Base-by-base conservation (phyloP, 2,329 filamentous ascomycete genomes). In the Stagonosporopsis tanaceti region DNA sequence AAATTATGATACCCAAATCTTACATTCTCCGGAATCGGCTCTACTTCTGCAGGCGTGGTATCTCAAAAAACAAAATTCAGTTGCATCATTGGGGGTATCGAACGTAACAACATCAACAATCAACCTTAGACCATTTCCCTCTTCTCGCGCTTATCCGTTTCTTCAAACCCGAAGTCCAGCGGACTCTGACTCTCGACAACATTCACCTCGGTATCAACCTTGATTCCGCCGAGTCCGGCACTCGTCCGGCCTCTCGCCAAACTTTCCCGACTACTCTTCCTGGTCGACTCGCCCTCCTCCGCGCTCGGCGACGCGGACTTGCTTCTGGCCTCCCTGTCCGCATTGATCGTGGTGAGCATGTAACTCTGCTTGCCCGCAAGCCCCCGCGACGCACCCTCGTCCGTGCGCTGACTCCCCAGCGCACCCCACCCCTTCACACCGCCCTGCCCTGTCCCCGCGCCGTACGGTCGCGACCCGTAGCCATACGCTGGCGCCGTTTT, bases 341-440 rank as follows among this genome's bases (percentile, higher is more conserved):
- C 62, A n/a, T 60, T 60, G 6, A 63, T 64, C 20, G 51, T 59
- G 2, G 62, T 61, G 24, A 66, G 50, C 39, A 64, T 48, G 28
- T 40, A 50, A 1, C 25, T 27, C 27, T 60, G 48, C n/a, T 56
- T 53, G 3, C 2, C 30, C 5, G 42, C 57, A 34, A 56, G 44
- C 2, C 41, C 5, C 8, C 32, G 37, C n/a, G 45, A 27, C 3
- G 17, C 15, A 37, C 37, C 37, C 8, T 35, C 46, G 2, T 15
- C 32, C 1, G 35, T 52, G 6, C 55, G 52, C 15, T 47, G 53
- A 4, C 54, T 60, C 4, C 24, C 45, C 22, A 66, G 45, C 4
- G 44, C 41, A 4, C 48, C 48, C 54, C 59, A 64, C 5, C 50
- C 60, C 30, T 59, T 62, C 11, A 34, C 50, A 5, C 24, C 47